These are phyloP conservation scores for Huntiella bhutanensis DNA, from an alignment of 2,329 filamentous ascomycete species.

Conservation along the genomic window DNA sequence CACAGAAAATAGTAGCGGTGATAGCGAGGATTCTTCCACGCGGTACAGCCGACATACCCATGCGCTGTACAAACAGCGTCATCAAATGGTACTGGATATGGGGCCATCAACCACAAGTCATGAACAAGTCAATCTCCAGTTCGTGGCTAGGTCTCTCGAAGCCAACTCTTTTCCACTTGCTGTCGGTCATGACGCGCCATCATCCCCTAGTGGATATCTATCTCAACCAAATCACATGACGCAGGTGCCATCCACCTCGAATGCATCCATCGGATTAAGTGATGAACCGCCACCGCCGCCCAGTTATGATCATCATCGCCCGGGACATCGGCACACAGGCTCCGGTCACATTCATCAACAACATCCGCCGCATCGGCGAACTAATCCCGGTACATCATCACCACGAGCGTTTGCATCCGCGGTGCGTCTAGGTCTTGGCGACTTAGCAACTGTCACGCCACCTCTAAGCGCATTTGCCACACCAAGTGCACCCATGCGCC, in stretches of 20 bases:
- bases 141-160: neutral
- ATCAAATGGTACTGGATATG: slow-evolving; percentile 1
- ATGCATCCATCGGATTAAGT: neutral
- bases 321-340: neutral
- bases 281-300: neutral
- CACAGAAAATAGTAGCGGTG: neutral
- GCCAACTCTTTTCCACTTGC: neutral
- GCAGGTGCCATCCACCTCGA: neutral
- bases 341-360: neutral
- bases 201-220: neutral
- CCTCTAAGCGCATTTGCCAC: slow-evolving; percentile 7
- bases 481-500: slow-evolving; percentile 7
- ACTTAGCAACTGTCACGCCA: neutral
- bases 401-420: slow-evolving; percentile 2
- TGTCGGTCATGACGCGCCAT: neutral
- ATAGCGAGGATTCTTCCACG: neutral
- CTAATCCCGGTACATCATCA: neutral
- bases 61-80: neutral
- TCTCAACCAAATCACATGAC: neutral
- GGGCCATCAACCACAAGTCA: neutral
- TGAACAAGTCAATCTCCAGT: slow-evolving; percentile 3
- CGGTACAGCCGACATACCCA: neutral
- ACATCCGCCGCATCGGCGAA: neutral
- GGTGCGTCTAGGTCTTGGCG: slow-evolving; percentile 2
- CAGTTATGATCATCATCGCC: neutral